Conservation (phyloP, 1,284 basidiomycete species). For the Apiotrichum sp. region DNA sequence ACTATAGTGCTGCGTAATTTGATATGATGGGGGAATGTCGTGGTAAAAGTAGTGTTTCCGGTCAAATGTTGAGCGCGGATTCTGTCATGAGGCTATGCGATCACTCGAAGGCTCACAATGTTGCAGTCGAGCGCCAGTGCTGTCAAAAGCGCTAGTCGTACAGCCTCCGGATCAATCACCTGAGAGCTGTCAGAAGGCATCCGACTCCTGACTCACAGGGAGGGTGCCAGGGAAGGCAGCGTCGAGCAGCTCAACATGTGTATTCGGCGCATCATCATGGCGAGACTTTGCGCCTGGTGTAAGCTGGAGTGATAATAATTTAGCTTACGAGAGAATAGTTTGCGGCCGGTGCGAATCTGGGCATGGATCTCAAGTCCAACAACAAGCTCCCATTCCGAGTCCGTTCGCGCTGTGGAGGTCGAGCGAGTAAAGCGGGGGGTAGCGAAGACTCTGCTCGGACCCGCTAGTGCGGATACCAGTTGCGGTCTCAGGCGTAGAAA, state of each 20-base stretch:
- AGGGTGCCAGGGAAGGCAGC: conserved; percentile 89
- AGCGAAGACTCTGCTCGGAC: too few relatives aligned
- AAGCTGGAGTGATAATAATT: neutral
- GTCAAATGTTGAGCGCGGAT: conserved; percentile 76
- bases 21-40: conserved; percentile 89
- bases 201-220: conserved; percentile 56
- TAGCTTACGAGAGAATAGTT: conserved; percentile 78
- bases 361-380: conserved; percentile 95
- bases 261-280: conserved; percentile 49
- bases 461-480: too few relatives aligned
- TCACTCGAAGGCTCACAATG: conserved; percentile 47
- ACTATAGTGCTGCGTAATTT: conserved; percentile 95
- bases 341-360: conserved; percentile 77
- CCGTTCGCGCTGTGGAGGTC: neutral
- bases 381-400: conserved; percentile 63
- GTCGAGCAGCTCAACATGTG: conserved; percentile 71
- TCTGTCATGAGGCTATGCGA: conserved; percentile 36
- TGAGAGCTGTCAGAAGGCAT: conserved; percentile 32
- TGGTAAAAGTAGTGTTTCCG: conserved; percentile 98
- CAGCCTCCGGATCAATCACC: conserved; percentile 71
- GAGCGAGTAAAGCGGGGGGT: neutral
- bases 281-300: conserved; percentile 24
- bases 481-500: too few relatives aligned
- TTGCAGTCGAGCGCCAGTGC: conserved; percentile 72
- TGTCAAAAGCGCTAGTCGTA: conserved; percentile 73